Base-by-base conservation (phyloP, 1,284 basidiomycete species). In the Naganishia albida region DNA sequence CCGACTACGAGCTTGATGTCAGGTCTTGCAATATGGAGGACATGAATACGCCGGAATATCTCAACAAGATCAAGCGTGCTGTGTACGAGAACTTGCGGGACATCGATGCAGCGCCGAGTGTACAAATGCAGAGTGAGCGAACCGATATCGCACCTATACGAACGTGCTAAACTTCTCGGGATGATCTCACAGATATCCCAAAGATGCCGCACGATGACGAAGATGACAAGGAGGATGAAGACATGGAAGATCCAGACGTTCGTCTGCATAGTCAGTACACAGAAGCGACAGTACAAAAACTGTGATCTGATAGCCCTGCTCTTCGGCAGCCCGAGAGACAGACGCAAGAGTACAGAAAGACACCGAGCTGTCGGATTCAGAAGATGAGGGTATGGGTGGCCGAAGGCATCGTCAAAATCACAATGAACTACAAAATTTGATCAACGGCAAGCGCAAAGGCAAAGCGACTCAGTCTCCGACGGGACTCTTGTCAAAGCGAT, bases 1-100 rank as follows among this genome's bases (percentile, higher is more conserved):
- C 96, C 0, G 92, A 96, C 73, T 97, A 99, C 74, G 87, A 93
- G 73, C 84, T 99, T n/a, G 93, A 99, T 74, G 96, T 99, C 28
- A 90, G 90, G 70, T 83, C 93, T 4, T 95, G 92, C 38, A 99
- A 99, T 76, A 91, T 93, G 75, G 93, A 97, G 71, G 94, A 99
- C 74, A 83, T 95, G 81, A 99, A 99, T 76, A 91, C 91, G 1
- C 86, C 86, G 10, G 89, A 90, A 70, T 99, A 99, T 76, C 83
- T 99, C 55, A 90, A 96, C 63, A 91, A 95, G 67, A 87, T 98
- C 68, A 93, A 91, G 77, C 85, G 87, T 63, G 91, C 94, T 57
- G 91, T 97, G 4, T 87, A 98, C 78, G 93, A 98, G 72, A 89
- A 95, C 71, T 78, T 98, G 68, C 83, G 91, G 67, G 86, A 90